Base-by-base conservation (phyloP, 345 rosid species). In the Syzygium oleosum region DNA sequence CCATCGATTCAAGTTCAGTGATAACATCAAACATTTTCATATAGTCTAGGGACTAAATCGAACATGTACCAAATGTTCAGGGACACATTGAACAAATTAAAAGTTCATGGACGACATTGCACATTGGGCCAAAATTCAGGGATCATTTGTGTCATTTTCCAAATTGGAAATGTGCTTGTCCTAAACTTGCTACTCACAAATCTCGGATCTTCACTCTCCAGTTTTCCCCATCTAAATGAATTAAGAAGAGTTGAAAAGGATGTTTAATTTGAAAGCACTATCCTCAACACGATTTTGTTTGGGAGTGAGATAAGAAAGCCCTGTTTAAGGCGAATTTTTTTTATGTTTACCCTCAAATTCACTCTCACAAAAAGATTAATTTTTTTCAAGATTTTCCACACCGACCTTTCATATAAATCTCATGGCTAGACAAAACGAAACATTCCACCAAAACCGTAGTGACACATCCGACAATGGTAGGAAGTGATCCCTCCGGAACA, bases 201-300 rank as follows among this genome's bases (percentile, higher is more conserved):
- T 6, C 68, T 59, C 2, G 0, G 1, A 59, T 59, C 17, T 59
- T 12, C n/a, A 14, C 8, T 5, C 1, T 12, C 17, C 1, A 0
- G 16, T 27, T 59, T 59, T 8, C 0, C 31, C 16, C 34, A 0
- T 27, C 31, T 25, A 59, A 59, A 5, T 5, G 16, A 27, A 59
- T 4, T 12, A 12, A n/a, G 27, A 59, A 27, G 16, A 27, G 31
- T 2, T 59, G 17, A 59, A 59, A 27, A 5, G 31, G 9, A 5
- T 59, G 68, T 12, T 25, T 11, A 5, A 12, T 61, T 27, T 27
- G 34, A 61, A 61, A 61, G 4, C 2, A 0, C 31, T 61, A 27
- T 61, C 1, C 31, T 61, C 34, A 27, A 27, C 34, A 13, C 0
- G 34, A 61, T 61, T 61, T 27, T 27, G 68, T 27, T 27, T 12